Base-by-base conservation (phyloP, 2,329 filamentous ascomycete species). In the Pseudogymnoascus sp. region DNA sequence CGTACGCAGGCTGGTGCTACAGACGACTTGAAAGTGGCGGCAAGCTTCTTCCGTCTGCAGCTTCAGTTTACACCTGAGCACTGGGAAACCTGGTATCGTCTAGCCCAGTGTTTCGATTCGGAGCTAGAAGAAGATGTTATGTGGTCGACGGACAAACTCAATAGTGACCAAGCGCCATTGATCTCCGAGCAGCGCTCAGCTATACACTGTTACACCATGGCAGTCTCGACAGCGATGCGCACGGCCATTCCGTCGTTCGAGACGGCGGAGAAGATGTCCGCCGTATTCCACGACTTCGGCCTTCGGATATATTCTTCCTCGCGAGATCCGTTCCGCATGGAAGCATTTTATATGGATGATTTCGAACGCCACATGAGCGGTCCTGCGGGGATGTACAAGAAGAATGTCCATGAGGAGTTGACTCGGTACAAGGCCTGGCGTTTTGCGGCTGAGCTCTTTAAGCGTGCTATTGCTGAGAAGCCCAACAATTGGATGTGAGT, bases 201-300 rank as follows among this genome's bases (percentile, higher is more conserved):
- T 6, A 73, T 77, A 58, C 71, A 76, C 65, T 76, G 74, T 62
- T 85, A 84, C 66, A 77, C 82, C 2, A 88, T 90, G 85, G 86
- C 88, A 6, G 78, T 87, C 41, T 83, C 86, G 15, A 79, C 82
- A 51, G 83, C 85, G 12, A 78, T 84, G 63, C 80, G 83, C 51
- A 79, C 78, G 15, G 82, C 81, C 1, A 82, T 86, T 58, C 74
- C 79, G 31, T 77, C 78, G 6, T 72, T 78, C 48, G 81, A 84
- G 61, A 83, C 80, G 2, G 76, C 79, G 7, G 76, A 75, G 36
- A 83, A 83, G 65, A 75, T 90, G 33, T 83, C 85, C 2, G 85
- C 88, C 60, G 78, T 90, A 70, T 89, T 86, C 69, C 80, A 81
- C 5, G 86, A 90, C 64, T 90, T 90, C 73, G 88, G 82, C 3